A percentile compares a stretch with the other conserved stretches of the same genome.
Conservation (phyloP, 2,329 filamentous ascomycete species). For the Ophioceras dolichostomum region DNA sequence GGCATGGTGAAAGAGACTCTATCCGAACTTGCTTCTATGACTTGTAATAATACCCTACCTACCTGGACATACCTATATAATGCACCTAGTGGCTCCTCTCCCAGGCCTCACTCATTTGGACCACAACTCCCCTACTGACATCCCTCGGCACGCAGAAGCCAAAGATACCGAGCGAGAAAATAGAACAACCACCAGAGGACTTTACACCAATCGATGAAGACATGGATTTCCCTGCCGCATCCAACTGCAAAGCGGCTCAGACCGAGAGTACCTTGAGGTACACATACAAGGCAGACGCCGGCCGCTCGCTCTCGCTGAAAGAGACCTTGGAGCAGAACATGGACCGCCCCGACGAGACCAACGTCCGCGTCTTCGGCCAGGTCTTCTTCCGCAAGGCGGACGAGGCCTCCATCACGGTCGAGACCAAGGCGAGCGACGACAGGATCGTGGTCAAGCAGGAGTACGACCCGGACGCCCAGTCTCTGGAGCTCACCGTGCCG, state of each 20-base stretch:
- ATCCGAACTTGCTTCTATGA: too few relatives aligned
- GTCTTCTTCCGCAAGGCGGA: slow-evolving; percentile 28
- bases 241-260: not conserved
- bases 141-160: too few relatives aligned
- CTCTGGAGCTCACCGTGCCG: slow-evolving; percentile 26
- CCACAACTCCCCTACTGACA: not conserved
- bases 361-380: slow-evolving; percentile 29
- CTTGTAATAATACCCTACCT: too few relatives aligned
- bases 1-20: too few relatives aligned
- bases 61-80: too few relatives aligned
- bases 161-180: not conserved
- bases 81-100: too few relatives aligned
- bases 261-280: not conserved
- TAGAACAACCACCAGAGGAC: slow-evolving; percentile 8
- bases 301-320: not conserved
- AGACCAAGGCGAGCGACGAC: slow-evolving; percentile 32
- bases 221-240: slow-evolving; percentile 7
- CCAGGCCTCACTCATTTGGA: too few relatives aligned
- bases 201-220: slow-evolving; percentile 15
- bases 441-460: slow-evolving; percentile 20
- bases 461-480: slow-evolving; percentile 22
- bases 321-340: not conserved
- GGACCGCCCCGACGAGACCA: slow-evolving; percentile 10
- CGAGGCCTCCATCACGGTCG: slow-evolving; percentile 24
- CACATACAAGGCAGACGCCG: not conserved